These are phyloP conservation scores for Poa annua DNA, from an alignment of 176 grass and related monocot species.

Conservation along the genomic window DNA sequence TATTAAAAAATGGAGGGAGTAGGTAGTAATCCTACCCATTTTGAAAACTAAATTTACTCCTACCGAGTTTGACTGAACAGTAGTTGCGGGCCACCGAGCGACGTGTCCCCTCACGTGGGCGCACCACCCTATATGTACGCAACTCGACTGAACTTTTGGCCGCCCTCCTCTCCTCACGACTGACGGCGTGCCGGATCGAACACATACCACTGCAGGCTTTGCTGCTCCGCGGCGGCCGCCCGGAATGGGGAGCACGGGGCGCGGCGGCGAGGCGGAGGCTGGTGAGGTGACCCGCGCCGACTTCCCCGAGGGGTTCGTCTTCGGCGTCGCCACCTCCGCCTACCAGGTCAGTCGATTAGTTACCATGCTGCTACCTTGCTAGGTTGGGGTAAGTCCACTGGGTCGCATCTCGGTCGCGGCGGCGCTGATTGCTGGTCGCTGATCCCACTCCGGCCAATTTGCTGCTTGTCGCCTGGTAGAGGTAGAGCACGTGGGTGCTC, in stretches of 20 bases:
- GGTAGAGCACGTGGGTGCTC: background rate
- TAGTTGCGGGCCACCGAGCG: no score
- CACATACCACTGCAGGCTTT: background rate
- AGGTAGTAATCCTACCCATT: no score
- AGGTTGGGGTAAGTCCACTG: background rate
- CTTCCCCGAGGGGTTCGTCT: slow-evolving; percentile 80
- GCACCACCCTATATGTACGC: slow-evolving; percentile 34
- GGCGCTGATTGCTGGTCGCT: background rate
- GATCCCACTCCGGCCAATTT: background rate
- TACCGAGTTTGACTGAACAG: no score
- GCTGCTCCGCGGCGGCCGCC: background rate
- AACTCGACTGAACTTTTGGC: background rate
- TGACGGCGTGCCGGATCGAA: background rate
- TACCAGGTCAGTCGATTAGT: slow-evolving; percentile 63
- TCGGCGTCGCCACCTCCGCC: slow-evolving; percentile 95
- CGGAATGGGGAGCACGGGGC: slow-evolving; percentile 51
- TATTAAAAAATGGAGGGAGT: no score
- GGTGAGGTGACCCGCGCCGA: slow-evolving; percentile 62
- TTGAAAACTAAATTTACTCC: no score
- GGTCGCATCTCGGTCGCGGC: background rate
- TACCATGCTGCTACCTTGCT: background rate
- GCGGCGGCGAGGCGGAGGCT: background rate
- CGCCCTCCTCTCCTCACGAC: background rate
- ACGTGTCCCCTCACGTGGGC: no score
- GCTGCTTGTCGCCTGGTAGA: background rate